Evolutionary conservation across 1,139 yeast species (phyloP).

Genomic region (Entelexis sorbosivorans): DNA sequence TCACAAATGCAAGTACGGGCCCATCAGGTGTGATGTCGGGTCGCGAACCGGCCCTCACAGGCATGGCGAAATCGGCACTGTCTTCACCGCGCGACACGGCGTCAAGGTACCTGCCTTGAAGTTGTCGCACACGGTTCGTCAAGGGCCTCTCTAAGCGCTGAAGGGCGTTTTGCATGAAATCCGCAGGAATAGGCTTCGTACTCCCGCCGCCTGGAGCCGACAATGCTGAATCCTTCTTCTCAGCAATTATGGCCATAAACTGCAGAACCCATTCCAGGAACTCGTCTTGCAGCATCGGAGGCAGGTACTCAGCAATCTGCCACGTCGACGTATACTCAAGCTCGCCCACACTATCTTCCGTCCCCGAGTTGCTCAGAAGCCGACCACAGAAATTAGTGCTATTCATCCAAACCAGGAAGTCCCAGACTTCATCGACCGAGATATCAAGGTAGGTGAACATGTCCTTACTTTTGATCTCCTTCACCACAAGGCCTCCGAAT

Average conservation of each 20-base stretch:
- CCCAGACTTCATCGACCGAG: conserved; percentile 74
- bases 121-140: conserved; percentile 51
- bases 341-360: conserved; percentile 17
- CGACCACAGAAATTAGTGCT: conserved; percentile 79
- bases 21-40: conserved; percentile 25
- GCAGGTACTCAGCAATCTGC: conserved; percentile 70
- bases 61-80: conserved; percentile 40
- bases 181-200: conserved; percentile 11
- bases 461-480: conserved; percentile 70
- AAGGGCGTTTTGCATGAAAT: conserved; percentile 26
- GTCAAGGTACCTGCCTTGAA: conserved; percentile 60
- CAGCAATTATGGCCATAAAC: conserved; percentile 59
- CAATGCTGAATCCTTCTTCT: conserved; percentile 38
- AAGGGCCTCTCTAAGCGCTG: conserved; percentile 53
- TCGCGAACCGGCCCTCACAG: conserved; percentile 28
- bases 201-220: neutral
- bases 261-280: conserved; percentile 80
- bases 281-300: conserved; percentile 63
- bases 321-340: conserved; percentile 53
- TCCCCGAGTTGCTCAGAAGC: conserved; percentile 34
- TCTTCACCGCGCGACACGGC: conserved; percentile 45
- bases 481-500: conserved; percentile 76
- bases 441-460: conserved; percentile 74
- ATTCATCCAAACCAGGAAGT: conserved; percentile 88
- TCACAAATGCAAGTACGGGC: conserved; percentile 69